Evolutionary conservation across 208 protist species (phyloP), one percentile per base, ranked within the genome.

Genomic region (Acanthamoeba lugdunensis): DNA sequence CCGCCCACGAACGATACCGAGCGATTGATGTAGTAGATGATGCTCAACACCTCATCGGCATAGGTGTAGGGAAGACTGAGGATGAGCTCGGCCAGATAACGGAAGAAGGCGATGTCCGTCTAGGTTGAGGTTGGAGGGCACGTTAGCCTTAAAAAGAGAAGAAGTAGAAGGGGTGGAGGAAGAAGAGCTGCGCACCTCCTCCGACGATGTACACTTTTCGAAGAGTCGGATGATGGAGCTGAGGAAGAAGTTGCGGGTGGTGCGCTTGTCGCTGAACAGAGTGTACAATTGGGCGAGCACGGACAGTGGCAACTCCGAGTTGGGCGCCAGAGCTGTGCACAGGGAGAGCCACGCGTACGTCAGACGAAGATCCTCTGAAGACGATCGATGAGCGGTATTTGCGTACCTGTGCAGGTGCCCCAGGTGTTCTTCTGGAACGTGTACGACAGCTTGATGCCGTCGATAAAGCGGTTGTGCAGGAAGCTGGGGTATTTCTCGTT

Each of bases 361-460:
- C 58, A 65, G 23, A 25, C 23, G 14, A 65, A 65, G 5, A 65
- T 65, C 58, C 1, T 63, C 21, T 9, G 8, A 16, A 52, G 48
- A 52, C 45, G 45, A 33, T 69, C 11, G 63, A n/a, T 6, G 23
- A 18, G 79, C 48, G 9, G 0, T 30, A 54, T 45, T 18, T 56
- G 41, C 63, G 41, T 52, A 93, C 89, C 69, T 18, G 8, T 18
- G 41, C 89, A 58, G 25, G n/a, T 11, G n/a, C 63, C 85, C 85
- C 85, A 93, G 28, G 33, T 56, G 16, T 77, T 58, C 45, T 82
- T 75, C 67, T 93, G 89, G 52, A 82, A 93, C 23, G 48, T 65
- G 89, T 82, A 93, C 1, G 89, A 93, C 13, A 93, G 65, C 69
- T 93, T 82, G 69, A 93, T 93, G 67, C 89, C 89, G 28, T 93